Percentiles rank a stretch among this genome's conserved stretches.
phyloP scores from a whole-genome alignment of 225 moss, liverwort and hornwort species.

The Pseudisothecium myosuroides region DNA sequence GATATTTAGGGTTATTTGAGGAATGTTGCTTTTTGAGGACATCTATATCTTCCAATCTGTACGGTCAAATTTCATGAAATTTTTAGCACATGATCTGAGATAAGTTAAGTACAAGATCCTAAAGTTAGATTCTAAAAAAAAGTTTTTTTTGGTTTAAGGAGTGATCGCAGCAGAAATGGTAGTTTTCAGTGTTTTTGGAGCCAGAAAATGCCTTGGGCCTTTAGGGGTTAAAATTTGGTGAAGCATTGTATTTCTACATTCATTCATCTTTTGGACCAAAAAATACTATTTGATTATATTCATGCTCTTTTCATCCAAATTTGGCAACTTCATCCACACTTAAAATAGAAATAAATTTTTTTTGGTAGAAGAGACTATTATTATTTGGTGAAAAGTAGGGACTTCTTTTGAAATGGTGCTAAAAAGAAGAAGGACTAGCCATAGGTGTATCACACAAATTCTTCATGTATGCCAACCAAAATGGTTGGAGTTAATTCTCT shows the following conservation, averaged over 20 bases:
- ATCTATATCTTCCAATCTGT: too few relatives aligned
- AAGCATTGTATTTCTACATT: neutral
- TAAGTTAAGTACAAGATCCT: too few relatives aligned
- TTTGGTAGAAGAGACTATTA: rapidly evolving
- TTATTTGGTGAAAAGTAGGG: neutral
- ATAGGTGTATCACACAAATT: neutral
- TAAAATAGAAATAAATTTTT: neutral
- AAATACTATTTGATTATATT: neutral
- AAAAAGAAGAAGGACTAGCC: neutral
- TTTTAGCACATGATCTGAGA: too few relatives aligned
- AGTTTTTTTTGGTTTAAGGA: too few relatives aligned
- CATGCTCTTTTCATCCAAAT: neutral
- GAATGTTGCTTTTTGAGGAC: too few relatives aligned
- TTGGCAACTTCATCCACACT: neutral
- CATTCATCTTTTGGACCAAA: neutral
- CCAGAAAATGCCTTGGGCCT: too few relatives aligned
- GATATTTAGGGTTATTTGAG: too few relatives aligned
- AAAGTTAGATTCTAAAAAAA: too few relatives aligned
- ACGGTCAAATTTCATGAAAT: too few relatives aligned
- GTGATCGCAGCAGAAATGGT: too few relatives aligned
- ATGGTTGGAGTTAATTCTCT: neutral
- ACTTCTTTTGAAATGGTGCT: neutral
- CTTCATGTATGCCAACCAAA: neutral
- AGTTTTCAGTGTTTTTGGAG: too few relatives aligned
- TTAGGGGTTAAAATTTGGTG: too few relatives aligned